These are phyloP conservation scores for Pholiota conissans DNA, from an alignment of 768 basidiomycete genomes.

Conservation along the genomic window DNA sequence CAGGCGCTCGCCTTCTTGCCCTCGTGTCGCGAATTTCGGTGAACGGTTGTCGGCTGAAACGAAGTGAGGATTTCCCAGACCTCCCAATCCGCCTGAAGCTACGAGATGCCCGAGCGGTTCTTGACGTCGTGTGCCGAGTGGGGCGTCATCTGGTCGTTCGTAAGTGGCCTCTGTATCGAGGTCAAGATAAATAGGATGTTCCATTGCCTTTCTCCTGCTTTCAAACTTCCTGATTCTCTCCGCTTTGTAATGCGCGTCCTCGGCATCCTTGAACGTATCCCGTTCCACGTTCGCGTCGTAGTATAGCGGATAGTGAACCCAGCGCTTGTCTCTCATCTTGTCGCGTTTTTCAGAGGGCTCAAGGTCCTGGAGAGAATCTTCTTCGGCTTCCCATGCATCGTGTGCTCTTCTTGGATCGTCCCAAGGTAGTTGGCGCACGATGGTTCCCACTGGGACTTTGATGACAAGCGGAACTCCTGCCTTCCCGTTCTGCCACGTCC, in stretches of 20 bases:
- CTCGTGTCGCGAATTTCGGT: slow-evolving; percentile 85
- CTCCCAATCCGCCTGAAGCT: slow-evolving; percentile 76
- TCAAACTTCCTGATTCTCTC: slow-evolving; percentile 60
- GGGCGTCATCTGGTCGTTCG: slow-evolving; percentile 51
- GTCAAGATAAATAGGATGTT: slow-evolving; percentile 57
- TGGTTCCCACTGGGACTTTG: slow-evolving; percentile 86
- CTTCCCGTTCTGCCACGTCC: slow-evolving; percentile 86
- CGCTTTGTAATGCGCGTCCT: slow-evolving; percentile 54
- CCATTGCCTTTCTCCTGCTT: slow-evolving; percentile 38
- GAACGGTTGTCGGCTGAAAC: slow-evolving; percentile 65
- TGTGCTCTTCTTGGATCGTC: slow-evolving; percentile 64
- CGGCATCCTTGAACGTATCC: slow-evolving; percentile 72
- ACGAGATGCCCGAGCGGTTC: slow-evolving; percentile 64
- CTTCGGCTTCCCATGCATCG: slow-evolving; percentile 76
- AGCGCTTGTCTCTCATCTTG: slow-evolving; percentile 64
- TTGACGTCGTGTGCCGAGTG: slow-evolving; percentile 57
- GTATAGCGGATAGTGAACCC: slow-evolving; percentile 79
- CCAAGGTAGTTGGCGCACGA: slow-evolving; percentile 73
- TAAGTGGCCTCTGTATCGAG: slow-evolving; percentile 53
- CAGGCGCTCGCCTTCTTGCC: slow-evolving; percentile 71
- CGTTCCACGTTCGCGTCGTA: slow-evolving; percentile 62
- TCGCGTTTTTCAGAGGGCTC: slow-evolving; percentile 45
- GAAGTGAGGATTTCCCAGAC: slow-evolving; percentile 90
- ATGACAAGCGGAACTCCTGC: slow-evolving; percentile 72
- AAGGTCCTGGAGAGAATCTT: slow-evolving; percentile 54